Evolutionary conservation across 2,329 filamentous ascomycete genomes (phyloP).

Genomic region (Aspergillus brunneoviolaceus): DNA sequence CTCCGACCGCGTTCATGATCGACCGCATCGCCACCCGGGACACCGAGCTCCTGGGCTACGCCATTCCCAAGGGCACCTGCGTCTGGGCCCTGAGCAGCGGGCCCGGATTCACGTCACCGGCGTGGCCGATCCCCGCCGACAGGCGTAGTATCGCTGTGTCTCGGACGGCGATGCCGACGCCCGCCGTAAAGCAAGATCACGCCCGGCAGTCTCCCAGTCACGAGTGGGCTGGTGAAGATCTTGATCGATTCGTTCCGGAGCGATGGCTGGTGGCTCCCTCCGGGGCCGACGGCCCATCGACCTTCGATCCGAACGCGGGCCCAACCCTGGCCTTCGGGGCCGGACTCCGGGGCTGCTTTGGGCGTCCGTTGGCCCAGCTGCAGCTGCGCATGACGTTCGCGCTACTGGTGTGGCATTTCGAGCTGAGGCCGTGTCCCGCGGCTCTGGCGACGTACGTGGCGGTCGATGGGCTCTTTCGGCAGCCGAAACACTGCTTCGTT

Average conservation of each 20-base stretch:
- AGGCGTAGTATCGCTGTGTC: too few species aligned
- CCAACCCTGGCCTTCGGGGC: background rate
- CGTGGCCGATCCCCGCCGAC: too few species aligned
- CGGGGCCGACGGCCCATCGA: too few species aligned
- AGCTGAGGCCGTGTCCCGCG: background rate
- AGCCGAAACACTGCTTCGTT: too few species aligned
- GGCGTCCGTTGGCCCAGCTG: background rate
- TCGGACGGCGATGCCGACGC: too few species aligned
- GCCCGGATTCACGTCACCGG: too few species aligned
- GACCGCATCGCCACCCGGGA: conserved; percentile 37
- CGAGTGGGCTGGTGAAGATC: too few species aligned
- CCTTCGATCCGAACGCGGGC: too few species aligned
- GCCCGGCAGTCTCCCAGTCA: too few species aligned
- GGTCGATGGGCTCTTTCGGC: background rate
- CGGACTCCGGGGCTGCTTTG: background rate
- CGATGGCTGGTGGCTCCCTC: too few species aligned
- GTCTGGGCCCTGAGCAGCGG: conserved; percentile 19
- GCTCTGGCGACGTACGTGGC: background rate
- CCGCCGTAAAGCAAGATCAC: too few species aligned
- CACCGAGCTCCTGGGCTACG: conserved; percentile 42
- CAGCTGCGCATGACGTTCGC: background rate
- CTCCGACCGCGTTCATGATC: conserved; percentile 22
- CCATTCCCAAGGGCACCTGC: conserved; percentile 42
- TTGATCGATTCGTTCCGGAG: too few species aligned
- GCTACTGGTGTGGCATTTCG: background rate